Conservation (phyloP, 306 rosid species). For the Phaseolus lunatus region DNA sequence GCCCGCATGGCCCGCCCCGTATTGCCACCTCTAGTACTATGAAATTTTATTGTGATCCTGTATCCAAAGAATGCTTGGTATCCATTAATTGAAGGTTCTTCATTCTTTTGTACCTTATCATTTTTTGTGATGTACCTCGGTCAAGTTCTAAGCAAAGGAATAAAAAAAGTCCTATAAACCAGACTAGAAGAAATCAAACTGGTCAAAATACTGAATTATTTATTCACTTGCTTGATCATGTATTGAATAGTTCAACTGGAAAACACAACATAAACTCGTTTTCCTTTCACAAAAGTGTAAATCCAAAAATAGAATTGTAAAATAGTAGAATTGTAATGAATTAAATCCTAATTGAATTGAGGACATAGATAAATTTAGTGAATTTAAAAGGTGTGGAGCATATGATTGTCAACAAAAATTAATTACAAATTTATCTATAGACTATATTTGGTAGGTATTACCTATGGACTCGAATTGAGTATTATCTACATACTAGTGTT, state of each 20-base stretch:
- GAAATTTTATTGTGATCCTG: neutral
- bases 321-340: no score
- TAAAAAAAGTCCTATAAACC: neutral
- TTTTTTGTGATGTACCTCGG: neutral
- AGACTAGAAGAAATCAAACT: neutral
- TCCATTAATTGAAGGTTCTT: constrained; percentile 31
- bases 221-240: neutral
- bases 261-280: neutral
- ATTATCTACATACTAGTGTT: no score
- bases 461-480: no score
- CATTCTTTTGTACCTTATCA: constrained; percentile 10
- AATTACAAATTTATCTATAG: no score
- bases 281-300: neutral
- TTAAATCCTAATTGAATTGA: no score
- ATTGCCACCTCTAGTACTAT: no score
- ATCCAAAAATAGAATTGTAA: no score
- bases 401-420: no score
- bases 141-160: neutral
- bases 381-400: no score
- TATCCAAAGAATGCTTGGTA: neutral
- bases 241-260: neutral
- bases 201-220: neutral
- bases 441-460: no score
- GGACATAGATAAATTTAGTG: no score
- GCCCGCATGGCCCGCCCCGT: no score